phyloP scores from a whole-genome alignment of 345 rosid genomes.

The Geranium rotundifolium region DNA sequence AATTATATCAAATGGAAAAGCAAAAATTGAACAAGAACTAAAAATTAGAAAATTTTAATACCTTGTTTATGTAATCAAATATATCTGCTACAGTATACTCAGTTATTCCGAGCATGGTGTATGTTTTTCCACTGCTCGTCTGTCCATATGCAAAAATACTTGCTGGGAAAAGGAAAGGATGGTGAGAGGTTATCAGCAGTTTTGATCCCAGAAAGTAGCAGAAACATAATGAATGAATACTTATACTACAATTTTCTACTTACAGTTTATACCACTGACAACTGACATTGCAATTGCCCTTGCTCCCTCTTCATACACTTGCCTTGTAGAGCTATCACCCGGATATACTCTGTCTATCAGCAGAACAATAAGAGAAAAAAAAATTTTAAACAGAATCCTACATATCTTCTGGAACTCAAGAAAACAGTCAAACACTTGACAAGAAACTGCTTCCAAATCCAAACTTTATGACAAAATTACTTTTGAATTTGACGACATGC shows the following conservation, averaged over 20 bases:
- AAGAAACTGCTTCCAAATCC: not conserved
- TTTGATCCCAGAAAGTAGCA: not conserved
- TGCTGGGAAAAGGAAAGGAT: slow-evolving; percentile 35
- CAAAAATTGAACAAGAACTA: not conserved
- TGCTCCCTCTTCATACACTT: slow-evolving; percentile 72
- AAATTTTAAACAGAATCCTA: not conserved
- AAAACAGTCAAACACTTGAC: too few species aligned
- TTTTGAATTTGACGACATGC: not conserved
- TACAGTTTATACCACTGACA: slow-evolving; percentile 81
- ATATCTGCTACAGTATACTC: slow-evolving; percentile 79
- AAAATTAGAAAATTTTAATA: slow-evolving; percentile 24
- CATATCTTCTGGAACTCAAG: not conserved
- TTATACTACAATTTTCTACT: slow-evolving; percentile 19
- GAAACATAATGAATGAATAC: not conserved
- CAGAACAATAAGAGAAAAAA: not conserved
- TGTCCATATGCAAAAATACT: slow-evolving; percentile 97
- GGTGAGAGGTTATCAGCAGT: not conserved
- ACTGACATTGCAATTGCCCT: slow-evolving; percentile 86
- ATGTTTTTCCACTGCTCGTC: slow-evolving; percentile 98
- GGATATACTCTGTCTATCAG: slow-evolving; percentile 80
- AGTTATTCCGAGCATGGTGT: slow-evolving; percentile 93
- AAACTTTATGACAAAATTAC: not conserved
- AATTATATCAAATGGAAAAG: not conserved
- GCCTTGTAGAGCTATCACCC: slow-evolving; percentile 70
- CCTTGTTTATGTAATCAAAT: slow-evolving; percentile 70